phyloP scores from a whole-genome alignment of 257 asterid species.

The Verbena officinalis region DNA sequence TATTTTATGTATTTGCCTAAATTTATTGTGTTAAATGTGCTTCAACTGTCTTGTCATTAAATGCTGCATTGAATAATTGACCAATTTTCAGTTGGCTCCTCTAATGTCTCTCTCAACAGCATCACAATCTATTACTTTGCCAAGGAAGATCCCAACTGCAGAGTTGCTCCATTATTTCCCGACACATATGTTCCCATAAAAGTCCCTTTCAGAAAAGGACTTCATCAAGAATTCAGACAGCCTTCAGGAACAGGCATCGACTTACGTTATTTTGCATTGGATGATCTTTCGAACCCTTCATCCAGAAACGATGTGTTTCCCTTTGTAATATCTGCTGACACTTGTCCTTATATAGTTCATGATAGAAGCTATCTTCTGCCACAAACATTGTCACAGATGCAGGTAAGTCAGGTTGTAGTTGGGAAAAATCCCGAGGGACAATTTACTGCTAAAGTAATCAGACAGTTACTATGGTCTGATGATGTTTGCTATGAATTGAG shows the following conservation, averaged over 20 bases:
- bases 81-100: constrained; percentile 19
- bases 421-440: constrained; percentile 46
- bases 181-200: constrained; percentile 57
- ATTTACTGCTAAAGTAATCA: constrained; percentile 49
- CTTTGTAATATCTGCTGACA: constrained; percentile 64
- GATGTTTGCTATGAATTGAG: constrained; percentile 68
- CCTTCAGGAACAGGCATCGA: constrained; percentile 80
- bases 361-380: constrained; percentile 37
- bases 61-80: neutral
- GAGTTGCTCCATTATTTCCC: constrained; percentile 53
- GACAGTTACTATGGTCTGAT: constrained; percentile 66
- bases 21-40: neutral
- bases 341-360: constrained; percentile 38
- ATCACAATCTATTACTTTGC: constrained; percentile 73
- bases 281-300: constrained; percentile 46
- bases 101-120: constrained; percentile 49
- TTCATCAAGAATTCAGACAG: constrained; percentile 66
- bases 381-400: constrained; percentile 52
- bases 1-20: neutral
- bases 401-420: constrained; percentile 62
- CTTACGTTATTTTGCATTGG: constrained; percentile 51
- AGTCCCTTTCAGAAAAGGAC: constrained; percentile 70
- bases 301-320: constrained; percentile 60
- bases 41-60: neutral
- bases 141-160: constrained; percentile 55